A percentile compares a stretch with the other conserved stretches of the same genome.
Evolutionary conservation across 176 grass and related monocot species (phyloP).

Genomic region (Eragrostis nindensis): DNA sequence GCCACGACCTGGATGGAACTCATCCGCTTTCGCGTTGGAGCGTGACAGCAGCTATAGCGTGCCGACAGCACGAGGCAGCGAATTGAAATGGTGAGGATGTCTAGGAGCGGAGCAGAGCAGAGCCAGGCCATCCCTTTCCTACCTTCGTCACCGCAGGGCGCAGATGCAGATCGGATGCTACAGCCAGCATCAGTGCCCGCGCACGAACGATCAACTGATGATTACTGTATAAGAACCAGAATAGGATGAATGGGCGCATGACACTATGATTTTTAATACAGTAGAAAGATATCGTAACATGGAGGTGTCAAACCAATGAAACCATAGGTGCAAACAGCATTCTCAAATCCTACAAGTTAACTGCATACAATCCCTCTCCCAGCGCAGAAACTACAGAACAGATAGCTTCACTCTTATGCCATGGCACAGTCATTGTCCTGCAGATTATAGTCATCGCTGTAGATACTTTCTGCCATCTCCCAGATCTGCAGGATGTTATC

Average conservation of each 20-base stretch:
- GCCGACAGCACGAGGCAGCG: neutral
- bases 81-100: neutral
- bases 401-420: neutral
- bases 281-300: neutral
- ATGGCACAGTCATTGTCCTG: constrained; percentile 21
- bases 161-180: neutral
- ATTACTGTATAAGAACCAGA: neutral
- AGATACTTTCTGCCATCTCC: constrained; percentile 94
- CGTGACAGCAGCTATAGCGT: neutral
- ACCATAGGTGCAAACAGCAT: neutral
- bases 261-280: neutral
- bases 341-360: constrained; percentile 1
- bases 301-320: neutral
- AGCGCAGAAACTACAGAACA: neutral
- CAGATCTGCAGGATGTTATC: constrained; percentile 90
- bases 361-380: neutral
- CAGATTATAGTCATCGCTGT: constrained; percentile 54
- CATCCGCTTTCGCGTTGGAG: neutral
- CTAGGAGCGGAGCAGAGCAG: neutral
- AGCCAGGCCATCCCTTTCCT: neutral
- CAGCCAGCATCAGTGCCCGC: neutral
- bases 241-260: neutral
- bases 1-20: neutral
- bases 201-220: neutral
- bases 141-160: neutral